Evolutionary conservation across 2,329 filamentous ascomycete species (phyloP), one percentile per base, ranked within the genome.

Genomic region (Pseudogymnoascus sp.): DNA sequence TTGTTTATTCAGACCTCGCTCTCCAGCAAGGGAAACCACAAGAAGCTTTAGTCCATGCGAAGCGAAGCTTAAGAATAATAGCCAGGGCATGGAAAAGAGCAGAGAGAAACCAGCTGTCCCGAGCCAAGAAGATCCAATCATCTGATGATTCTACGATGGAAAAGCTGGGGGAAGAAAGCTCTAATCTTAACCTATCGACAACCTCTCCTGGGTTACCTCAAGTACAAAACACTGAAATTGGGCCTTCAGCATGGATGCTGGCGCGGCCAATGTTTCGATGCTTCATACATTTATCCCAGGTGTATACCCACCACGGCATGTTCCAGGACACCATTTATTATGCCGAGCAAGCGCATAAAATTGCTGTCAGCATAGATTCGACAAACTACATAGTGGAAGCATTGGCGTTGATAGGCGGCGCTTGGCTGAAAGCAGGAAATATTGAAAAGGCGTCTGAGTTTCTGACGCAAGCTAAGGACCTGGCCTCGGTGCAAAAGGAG

Each of bases 261-360:
- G 86, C 95, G 6, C 83, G 85, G 29, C 86, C 88, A 0, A 81
- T 97, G 19, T 87, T 92, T 69, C 82, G 84, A 31, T 85, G 86
- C 63, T 78, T 96, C 13, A 76, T 87, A 65, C 87, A 92, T 64
- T 82, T 96, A 2, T 91, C 91, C 0, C 82, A 83, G 3, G 79
- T 96, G 1, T 96, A 93, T 69, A 86, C 89, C 1, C 88, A 96
- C 67, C 84, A 95, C 66, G 95, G 95, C 29, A 83, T 96, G 76
- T 91, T 92, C 67, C 87, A 91, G 65, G 93, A 97, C 73, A 93
- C 93, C 1, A 77, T 93, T 0, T 95, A 93, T 72, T 96, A 96
- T 68, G 87, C 89, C 1, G 89, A 97, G 68, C 89, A 95, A 69
- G 92, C 92, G 0, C 80, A 88, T 62, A 91, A 89, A 70, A 83